Base-by-base conservation (phyloP, 2,329 filamentous ascomycete genomes). In the Pestalotiopsis sp. region DNA sequence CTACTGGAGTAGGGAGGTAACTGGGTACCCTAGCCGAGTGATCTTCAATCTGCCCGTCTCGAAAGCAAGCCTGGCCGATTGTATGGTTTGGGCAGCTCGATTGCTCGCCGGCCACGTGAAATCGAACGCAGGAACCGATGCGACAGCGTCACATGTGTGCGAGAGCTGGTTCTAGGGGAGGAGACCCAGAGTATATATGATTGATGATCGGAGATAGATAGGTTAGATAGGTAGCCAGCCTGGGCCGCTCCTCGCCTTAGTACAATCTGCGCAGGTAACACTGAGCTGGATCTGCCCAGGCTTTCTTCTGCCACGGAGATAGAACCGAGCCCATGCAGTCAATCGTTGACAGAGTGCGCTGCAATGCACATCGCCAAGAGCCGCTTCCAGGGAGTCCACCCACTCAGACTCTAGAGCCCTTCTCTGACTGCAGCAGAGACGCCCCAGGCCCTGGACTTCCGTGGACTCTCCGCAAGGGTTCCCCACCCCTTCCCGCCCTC, bases 11-110 rank as follows among this genome's bases (percentile, higher is more conserved):
- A 25, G 17, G 31, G 31, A 66, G 63, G 65, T 60, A 66, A 56
- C 65, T 41, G 58, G 56, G 65, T 66, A 66, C 65, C 65, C 65
- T 36, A 31, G 65, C 40, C 52, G 56, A 25, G 25, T 40, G 49
- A 58, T 66, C 45, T 23, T 57, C 49, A 40, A 40, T 36, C 59
- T 36, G 31, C 31, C n/a, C n/a, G 59, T n/a, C n/a, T 27, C 31
- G 11, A 14, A 20, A 3, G 59, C 31, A 36, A 36, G 31, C 27
- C 59, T 20, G n/a, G 38, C n/a, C 31, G 59, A 62, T 59, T n/a
- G 45, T 52, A 38, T 62, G 52, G 20, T 66, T 66, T 66, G 25
- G 65, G 64, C 64, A 66, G 45, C 25, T 60, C 36, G 12, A 52
- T 27, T 27, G 23, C 9, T 36, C 27, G 20, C 31, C 27, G 38